Base-by-base conservation (phyloP, 148 eudicot genomes). In the Oxyria digyna region DNA sequence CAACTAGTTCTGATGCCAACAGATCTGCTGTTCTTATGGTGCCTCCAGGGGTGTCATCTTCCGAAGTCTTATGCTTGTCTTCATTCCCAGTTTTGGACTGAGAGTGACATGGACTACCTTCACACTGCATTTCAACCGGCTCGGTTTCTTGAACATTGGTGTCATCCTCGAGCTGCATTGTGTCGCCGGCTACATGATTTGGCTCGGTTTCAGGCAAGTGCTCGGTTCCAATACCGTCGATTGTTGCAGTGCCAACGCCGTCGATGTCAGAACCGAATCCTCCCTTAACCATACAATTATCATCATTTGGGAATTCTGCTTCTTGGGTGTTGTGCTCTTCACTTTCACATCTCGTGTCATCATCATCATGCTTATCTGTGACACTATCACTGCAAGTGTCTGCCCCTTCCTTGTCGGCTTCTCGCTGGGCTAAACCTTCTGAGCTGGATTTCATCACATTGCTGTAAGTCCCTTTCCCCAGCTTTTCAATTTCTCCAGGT, bases 321-420 rank as follows among this genome's bases (percentile, higher is more conserved):
- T 94, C 98, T 73, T 94, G 92, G 23, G 98, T 94, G 73, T 87
- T 79, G 59, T 79, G 76, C 18, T 49, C 80, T 48, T 76, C 81
- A 68, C 82, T 90, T 75, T 76, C 87, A 78, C 68, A 85, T 82
- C 80, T 78, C 62, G 72, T 59, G 69, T 81, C 91, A 12, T 90
- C 91, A 12, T 90, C 96, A 12, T 88, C 96, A 64, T 94, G 96
- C 83, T 84, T 94, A 77, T 88, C 98, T 4, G 98, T 94, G 41
- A 79, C 86, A 69, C 97, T 90, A 38, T 85, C 83, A 67, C 89
- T 83, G 62, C 89, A 83, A 42, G 80, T 78, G 67, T 82, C 81
- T 2, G 67, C 77, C 62, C 38, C 79, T 69, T 74, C 83, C 42
- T 72, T 77, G 62, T 68, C 62, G 23, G 68, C 79, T 42, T 67